phyloP scores from a whole-genome alignment of 345 rosid species.

The Hypericum perforatum region DNA sequence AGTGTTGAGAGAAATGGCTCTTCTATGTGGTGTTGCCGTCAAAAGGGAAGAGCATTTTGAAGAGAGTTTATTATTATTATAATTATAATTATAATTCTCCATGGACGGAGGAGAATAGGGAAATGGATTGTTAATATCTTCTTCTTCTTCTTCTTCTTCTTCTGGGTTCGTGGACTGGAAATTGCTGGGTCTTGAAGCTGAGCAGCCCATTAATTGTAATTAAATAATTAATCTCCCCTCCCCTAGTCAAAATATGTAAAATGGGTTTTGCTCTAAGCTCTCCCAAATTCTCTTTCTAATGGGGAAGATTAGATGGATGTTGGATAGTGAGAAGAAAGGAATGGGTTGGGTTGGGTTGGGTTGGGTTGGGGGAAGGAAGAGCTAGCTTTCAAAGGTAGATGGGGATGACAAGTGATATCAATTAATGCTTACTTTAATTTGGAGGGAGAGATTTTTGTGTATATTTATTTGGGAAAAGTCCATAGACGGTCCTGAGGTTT shows the following conservation, averaged over 20 bases:
- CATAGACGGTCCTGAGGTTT: too few species aligned
- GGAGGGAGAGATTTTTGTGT: too few species aligned
- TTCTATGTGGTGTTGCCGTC: conserved; percentile 9
- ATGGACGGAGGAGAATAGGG: conserved; percentile 18
- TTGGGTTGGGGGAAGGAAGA: conserved; percentile 13
- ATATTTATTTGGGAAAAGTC: too few species aligned
- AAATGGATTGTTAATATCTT: neutral
- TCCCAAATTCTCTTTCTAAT: too few species aligned
- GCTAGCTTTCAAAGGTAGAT: conserved; percentile 50
- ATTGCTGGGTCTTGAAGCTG: conserved; percentile 42
- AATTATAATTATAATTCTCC: too few species aligned
- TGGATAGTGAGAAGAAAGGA: neutral
- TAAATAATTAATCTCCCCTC: neutral
- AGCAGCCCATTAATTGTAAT: conserved; percentile 55
- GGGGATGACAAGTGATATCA: conserved; percentile 25
- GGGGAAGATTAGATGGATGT: conserved; percentile 6
- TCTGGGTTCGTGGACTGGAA: conserved; percentile 10
- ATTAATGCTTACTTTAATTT: conserved; percentile 14
- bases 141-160: neutral
- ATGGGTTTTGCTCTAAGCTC: neutral
- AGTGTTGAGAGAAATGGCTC: conserved; percentile 53
- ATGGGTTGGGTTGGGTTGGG: conserved; percentile 4
- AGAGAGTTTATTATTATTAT: conserved; percentile 10
- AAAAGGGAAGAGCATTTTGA: conserved; percentile 28
- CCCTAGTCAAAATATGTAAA: neutral